A percentile compares a stretch with the other conserved stretches of the same genome.
Conservation (phyloP, 345 rosid species). For the Psidium friedrichsthalianum region DNA sequence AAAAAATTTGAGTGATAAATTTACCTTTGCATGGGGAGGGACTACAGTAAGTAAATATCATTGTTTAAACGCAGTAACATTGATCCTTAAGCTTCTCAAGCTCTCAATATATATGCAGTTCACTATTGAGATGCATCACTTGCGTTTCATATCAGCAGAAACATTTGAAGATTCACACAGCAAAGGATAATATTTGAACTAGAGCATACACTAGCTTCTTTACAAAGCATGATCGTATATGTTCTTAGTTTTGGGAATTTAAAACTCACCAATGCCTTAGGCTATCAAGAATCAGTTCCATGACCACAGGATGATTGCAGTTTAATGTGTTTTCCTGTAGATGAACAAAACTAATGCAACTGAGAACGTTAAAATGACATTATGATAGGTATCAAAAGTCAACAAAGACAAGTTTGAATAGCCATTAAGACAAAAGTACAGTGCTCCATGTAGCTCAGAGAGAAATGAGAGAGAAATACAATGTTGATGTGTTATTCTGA, state of each 20-base stretch:
- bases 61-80: background rate
- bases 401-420: background rate
- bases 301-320: constrained; percentile 89
- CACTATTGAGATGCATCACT: background rate
- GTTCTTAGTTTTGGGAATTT: background rate
- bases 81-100: background rate
- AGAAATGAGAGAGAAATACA: background rate
- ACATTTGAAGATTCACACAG: background rate
- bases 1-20: background rate
- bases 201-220: background rate
- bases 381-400: background rate
- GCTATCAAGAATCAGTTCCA: constrained; percentile 85
- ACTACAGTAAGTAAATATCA: background rate
- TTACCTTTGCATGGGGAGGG: background rate
- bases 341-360: constrained; percentile 9
- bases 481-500: background rate
- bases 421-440: background rate
- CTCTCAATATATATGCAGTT: background rate
- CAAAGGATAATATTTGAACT: background rate
- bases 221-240: background rate
- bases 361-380: background rate
- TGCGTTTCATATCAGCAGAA: background rate
- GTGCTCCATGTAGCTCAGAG: background rate
- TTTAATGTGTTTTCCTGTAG: constrained; percentile 83
- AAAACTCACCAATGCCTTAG: constrained; percentile 76